Base-by-base conservation (phyloP, 805 yeast genomes). In the Debaryomyces tyrocola region DNA sequence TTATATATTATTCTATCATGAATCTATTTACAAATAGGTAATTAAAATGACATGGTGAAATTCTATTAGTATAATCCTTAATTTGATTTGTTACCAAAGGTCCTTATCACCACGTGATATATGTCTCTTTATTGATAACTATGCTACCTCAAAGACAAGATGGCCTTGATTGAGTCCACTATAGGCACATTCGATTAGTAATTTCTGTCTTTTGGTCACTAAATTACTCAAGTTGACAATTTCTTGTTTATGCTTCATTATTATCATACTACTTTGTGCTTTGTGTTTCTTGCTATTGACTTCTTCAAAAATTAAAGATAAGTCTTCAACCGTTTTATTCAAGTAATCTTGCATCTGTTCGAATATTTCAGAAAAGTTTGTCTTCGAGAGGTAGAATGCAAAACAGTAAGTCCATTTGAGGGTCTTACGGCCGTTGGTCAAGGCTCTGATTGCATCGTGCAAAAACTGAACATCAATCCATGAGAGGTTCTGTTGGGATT, bases 321-420 rank as follows among this genome's bases (percentile, higher is more conserved):
- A 69, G 45, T 78, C 82, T 59, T 88, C 96, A 10, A 86, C 89
- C 0, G 87, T 80, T 48, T 74, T 67, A 46, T 80, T 80, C 31
- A 89, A 67, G 43, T 77, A 79, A 43, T 74, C 80, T 63, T 88
- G 95, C 57, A 83, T 83, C 47, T 78, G 80, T 57, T 89, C 95
- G 55, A 90, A 80, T 6, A 88, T 77, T 33, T 75, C 73, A 8
- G 84, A 78, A 46, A 77, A 77, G 47, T 82, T 75, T 43, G 78
- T 75, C 27, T 69, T 63, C 34, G 73, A 75, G 29, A 90, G 70
- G 60, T 83, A 88, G 58, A 69, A 92, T 10, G 89, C 83, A 55
- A 90, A 79, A 2, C 89, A 90, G 66, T 88, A 91, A 0, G 97
- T 82, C 97, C 98, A 94, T 70, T 90, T 87, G 43, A 94, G 71